These are phyloP conservation scores for Cutaneotrichosporon daszewskae DNA, from an alignment of 1,284 basidiomycete genomes.

Conservation along the genomic window DNA sequence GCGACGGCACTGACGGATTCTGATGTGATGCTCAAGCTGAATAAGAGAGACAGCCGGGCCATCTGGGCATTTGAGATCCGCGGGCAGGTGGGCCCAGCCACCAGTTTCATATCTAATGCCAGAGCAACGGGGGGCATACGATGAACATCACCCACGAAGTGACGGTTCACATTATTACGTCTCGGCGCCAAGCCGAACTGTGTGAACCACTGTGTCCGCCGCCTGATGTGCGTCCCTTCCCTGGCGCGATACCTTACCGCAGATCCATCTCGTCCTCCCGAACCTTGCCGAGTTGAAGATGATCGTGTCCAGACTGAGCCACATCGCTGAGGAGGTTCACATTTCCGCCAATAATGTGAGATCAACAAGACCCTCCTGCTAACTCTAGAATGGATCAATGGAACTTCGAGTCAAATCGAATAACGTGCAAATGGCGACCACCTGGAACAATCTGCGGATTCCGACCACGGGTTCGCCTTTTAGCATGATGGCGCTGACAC, in stretches of 20 bases:
- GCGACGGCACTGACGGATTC: constrained; percentile 45
- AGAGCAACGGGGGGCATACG: constrained; percentile 25
- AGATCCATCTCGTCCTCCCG: constrained; percentile 80
- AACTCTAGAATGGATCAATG: constrained; percentile 36
- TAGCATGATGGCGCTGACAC: neutral
- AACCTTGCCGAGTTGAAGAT: constrained; percentile 69
- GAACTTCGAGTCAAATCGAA: constrained; percentile 64
- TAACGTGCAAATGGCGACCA: constrained; percentile 66
- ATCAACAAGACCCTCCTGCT: constrained; percentile 1
- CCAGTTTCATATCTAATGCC: neutral
- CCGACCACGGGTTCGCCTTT: constrained; percentile 58
- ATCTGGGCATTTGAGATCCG: constrained; percentile 43
- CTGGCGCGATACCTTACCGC: neutral
- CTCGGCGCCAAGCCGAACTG: constrained; percentile 63
- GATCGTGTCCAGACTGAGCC: constrained; percentile 66
- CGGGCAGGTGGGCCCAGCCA: constrained; percentile 9
- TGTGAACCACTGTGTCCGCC: constrained; percentile 80
- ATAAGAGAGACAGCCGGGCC: constrained; percentile 34
- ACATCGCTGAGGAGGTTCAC: constrained; percentile 69
- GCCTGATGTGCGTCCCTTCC: constrained; percentile 61
- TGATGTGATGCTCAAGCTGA: constrained; percentile 70
- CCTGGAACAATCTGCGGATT: constrained; percentile 68
- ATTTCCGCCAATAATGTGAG: constrained; percentile 49
- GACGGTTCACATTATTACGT: constrained; percentile 60
- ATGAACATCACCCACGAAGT: constrained; percentile 47